Base-by-base conservation (phyloP, 495 filamentous ascomycete genomes). In the Aspergillus mulundensis region DNA sequence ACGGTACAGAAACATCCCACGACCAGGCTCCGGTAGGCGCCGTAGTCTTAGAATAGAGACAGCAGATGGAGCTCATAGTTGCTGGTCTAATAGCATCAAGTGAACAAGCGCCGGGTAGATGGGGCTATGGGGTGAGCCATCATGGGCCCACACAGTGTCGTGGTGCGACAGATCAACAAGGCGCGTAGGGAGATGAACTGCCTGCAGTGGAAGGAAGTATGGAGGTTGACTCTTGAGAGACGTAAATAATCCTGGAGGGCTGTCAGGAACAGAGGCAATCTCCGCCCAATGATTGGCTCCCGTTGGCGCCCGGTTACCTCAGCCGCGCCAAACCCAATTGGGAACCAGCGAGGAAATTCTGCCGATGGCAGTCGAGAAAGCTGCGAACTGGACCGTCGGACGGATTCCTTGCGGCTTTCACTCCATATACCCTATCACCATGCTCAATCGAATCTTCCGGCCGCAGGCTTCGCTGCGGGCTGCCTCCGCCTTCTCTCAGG, bases 371-470 rank as follows among this genome's bases (percentile, higher is more conserved):
- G 58, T 59, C 60, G 57, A 61, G 66, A 74, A 66, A 72, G 71
- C 68, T 74, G 70, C 68, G 70, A 62, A 58, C 59, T 61, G 55
- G 55, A 56, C 57, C 51, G 55, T 53, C 52, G 49, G 50, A 51
- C 56, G 50, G 58, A 51, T 61, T 56, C 54, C 39, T 50, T 44
- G 47, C 41, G 46, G 53, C 30, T 39, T 40, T 58, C 50, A 21
- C n/a, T 32, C 61, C 52, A 28, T 50, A 42, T 57, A 40, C 30
- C 49, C 55, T 49, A 54, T 61, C 70, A 77, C 74, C 70, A 83
- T 84, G 77, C 71, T 83, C 67, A 72, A 75, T 64, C 65, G 67
- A 62, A 65, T 78, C 48, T 56, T 66, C 61, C 71, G 81, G 74
- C 78, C 77, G 73, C 75, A 76, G 71, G 65, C 67, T 59, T 68